Evolutionary conservation across 163 green algal species (phyloP), one percentile per base, ranked within the genome.

Genomic region (Prototheca cutis): DNA sequence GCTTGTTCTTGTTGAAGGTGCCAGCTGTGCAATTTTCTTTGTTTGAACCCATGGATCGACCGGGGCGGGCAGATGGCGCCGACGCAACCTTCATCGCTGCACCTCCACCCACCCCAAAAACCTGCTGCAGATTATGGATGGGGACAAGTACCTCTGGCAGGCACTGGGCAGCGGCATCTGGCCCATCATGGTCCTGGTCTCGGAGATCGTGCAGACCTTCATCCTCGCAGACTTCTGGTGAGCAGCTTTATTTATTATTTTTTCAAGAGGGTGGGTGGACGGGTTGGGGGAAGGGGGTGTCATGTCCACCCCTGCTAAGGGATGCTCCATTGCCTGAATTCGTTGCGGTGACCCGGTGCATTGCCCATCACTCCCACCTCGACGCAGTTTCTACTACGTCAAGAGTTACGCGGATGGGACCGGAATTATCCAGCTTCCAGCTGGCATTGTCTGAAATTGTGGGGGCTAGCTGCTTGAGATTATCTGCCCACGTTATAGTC

Each of bases 191-290:
- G 92, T 98, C 55, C 78, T 99, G 59, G 55, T 96, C 8, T 90
- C 75, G 2, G 93, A 99, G 70, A 77, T 98, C 21, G 91, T 98
- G 58, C 93, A 99, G 74, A 99, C 93, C 6, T 91, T 94, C 76
- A 97, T 99, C 72, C 77, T 99, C 45, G 90, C 90, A 13, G 93
- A 98, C 78, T 99, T 98, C 75, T 98, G 91, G 79, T 90, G 69
- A 32, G 78, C 55, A 6, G 24, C 4, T n/a, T n/a, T n/a, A n/a
- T n/a, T n/a, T n/a, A n/a, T n/a, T n/a, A n/a, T n/a, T n/a, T n/a
- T n/a, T n/a, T n/a, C n/a, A n/a, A n/a, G n/a, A n/a, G n/a, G 29
- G 34, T 28, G 33, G 27, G 33, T 21, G 36, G 33, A 52, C 34
- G 54, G 23, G 54, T 32, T 15, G 29, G 31, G 10, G 31, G 30